Percentiles rank a stretch among this genome's conserved stretches.
Conservation (phyloP, 345 rosid species). For the Boechera stricta region DNA sequence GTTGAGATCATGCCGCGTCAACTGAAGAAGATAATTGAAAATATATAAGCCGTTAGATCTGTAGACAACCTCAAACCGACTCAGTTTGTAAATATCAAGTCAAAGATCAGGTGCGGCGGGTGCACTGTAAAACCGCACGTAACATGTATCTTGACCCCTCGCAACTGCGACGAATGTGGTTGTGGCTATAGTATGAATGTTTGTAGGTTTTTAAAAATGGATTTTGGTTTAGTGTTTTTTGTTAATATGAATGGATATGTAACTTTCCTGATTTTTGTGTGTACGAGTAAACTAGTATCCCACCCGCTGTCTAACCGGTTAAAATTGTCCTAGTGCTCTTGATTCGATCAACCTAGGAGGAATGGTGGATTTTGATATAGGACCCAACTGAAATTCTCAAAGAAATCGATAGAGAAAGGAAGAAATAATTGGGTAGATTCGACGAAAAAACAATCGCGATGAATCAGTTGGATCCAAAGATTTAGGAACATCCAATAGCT, state of each 20-base stretch:
- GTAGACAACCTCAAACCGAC: constrained; percentile 21
- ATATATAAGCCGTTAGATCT: constrained; percentile 30
- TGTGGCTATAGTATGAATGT: not conserved
- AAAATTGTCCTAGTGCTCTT: not conserved
- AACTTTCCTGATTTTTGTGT: too few relatives aligned
- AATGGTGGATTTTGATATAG: not conserved
- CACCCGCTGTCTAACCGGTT: not conserved
- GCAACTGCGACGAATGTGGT: too few relatives aligned
- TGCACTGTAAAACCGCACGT: not conserved
- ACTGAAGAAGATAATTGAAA: not conserved
- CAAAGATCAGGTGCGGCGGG: constrained; percentile 7
- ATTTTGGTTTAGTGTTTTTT: too few relatives aligned
- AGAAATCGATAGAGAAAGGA: not conserved
- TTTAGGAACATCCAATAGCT: not conserved
- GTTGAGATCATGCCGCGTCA: constrained; percentile 15
- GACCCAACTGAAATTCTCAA: not conserved
- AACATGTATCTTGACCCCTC: not conserved
- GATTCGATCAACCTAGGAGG: not conserved
- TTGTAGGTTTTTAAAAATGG: not conserved
- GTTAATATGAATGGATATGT: too few relatives aligned
- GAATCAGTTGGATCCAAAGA: not conserved
- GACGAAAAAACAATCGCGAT: not conserved
- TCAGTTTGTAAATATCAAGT: not conserved
- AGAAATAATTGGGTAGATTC: not conserved
- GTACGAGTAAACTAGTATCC: not conserved